Percentiles rank a stretch among this genome's conserved stretches.
These are phyloP conservation scores for Quercus variabilis DNA, from an alignment of 306 rosid species.

Conservation along the genomic window DNA sequence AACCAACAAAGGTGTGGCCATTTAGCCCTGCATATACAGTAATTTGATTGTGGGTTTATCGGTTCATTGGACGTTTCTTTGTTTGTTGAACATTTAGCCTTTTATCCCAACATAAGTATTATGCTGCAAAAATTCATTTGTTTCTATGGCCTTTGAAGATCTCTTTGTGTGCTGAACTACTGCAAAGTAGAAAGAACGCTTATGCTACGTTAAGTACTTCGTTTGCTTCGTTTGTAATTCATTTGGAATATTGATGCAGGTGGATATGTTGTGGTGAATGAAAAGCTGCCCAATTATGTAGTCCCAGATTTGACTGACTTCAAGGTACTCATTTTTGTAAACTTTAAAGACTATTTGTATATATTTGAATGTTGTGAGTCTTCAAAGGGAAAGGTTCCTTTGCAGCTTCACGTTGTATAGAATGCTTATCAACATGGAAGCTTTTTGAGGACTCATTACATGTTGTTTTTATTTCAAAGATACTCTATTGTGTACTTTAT, in stretches of 20 bases:
- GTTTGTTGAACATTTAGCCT: background rate
- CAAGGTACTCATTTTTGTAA: conserved; percentile 34
- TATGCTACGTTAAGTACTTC: too few species aligned
- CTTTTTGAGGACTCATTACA: background rate
- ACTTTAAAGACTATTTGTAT: background rate
- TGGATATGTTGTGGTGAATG: conserved; percentile 50
- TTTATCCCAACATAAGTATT: too few species aligned
- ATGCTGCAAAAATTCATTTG: too few species aligned
- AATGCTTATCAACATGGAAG: background rate
- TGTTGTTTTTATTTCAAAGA: too few species aligned
- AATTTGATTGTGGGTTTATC: background rate
- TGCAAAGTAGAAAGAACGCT: too few species aligned
- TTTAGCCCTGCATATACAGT: background rate
- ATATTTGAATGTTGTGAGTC: background rate
- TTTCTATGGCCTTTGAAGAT: too few species aligned
- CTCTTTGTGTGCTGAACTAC: too few species aligned
- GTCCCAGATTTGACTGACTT: conserved; percentile 58
- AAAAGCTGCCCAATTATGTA: conserved; percentile 59
- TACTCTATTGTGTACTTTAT: too few species aligned
- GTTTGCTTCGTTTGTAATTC: too few species aligned
- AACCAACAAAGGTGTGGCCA: conserved; percentile 75
- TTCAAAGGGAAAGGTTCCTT: background rate
- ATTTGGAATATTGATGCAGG: conserved; percentile 40
- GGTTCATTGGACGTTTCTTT: too few species aligned
- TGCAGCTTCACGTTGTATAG: background rate